Conservation (phyloP, 192 early-diverging fungal species). For the Bifiguratus adelaidae region DNA sequence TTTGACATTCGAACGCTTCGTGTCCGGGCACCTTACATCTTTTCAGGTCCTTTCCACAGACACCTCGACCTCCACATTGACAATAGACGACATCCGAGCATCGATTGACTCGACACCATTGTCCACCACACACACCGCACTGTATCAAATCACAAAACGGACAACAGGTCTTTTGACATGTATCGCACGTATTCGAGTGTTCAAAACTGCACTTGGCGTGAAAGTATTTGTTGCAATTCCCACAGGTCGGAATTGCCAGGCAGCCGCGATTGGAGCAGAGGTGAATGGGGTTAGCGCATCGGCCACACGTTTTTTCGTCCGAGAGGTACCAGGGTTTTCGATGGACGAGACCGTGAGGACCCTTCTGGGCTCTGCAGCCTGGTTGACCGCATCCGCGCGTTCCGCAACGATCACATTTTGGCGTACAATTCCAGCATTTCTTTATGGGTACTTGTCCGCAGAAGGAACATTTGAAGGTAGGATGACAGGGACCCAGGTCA, state of each 20-base stretch:
- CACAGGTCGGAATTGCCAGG: neutral
- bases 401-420: slow-evolving; percentile 5
- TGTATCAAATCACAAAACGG: neutral
- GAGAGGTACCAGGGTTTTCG: neutral
- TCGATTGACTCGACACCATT: neutral
- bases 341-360: too few species aligned
- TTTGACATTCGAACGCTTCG: too few species aligned
- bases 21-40: too few species aligned
- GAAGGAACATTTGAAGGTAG: slow-evolving; percentile 6
- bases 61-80: neutral
- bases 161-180: neutral
- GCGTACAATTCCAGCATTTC: slow-evolving; percentile 5
- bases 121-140: neutral
- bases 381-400: neutral
- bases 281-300: neutral
- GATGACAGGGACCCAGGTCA: slow-evolving; percentile 3
- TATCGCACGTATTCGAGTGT: neutral
- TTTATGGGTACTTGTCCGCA: neutral
- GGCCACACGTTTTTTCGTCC: neutral
- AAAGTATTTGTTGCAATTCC: neutral
- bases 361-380: too few species aligned
- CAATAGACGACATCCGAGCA: neutral
- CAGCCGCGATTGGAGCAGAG: neutral
- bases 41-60: neutral
- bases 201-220: neutral